Conservation (phyloP, 345 rosid species). For the Trapa incisa region DNA sequence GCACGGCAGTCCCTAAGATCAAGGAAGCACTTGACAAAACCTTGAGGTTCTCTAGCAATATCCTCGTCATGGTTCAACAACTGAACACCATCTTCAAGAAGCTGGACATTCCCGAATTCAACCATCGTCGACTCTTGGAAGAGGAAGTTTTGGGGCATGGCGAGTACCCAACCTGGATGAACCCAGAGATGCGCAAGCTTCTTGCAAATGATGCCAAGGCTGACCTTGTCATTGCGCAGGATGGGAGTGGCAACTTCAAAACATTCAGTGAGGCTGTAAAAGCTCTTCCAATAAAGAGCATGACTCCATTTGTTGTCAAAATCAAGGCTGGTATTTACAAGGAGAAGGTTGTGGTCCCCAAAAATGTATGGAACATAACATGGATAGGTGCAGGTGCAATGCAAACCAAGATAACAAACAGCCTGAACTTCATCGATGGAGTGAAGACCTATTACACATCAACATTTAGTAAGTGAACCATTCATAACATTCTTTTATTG, state of each 20-base stretch:
- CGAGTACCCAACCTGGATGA: constrained; percentile 20
- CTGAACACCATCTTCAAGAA: neutral
- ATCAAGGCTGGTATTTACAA: constrained; percentile 7
- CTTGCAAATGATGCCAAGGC: constrained; percentile 13
- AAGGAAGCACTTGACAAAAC: neutral
- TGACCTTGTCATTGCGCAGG: constrained; percentile 3
- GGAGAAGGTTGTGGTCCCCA: constrained; percentile 19
- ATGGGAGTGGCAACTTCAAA: constrained; percentile 18
- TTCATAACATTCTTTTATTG: no score
- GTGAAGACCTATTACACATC: constrained; percentile 17
- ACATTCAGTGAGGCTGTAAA: constrained; percentile 20
- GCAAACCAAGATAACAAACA: constrained; percentile 20
- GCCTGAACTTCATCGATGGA: constrained; percentile 20
- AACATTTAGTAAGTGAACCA: constrained; percentile 24
- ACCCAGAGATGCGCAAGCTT: constrained; percentile 15
- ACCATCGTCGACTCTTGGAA: constrained; percentile 8
- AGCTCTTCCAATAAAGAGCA: constrained; percentile 8
- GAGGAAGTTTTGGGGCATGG: constrained; percentile 3
- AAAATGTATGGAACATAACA: constrained; percentile 10
- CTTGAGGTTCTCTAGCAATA: neutral
- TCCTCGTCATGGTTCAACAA: neutral
- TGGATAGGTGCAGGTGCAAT: constrained; percentile 30
- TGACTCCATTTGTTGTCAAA: constrained; percentile 16
- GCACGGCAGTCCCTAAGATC: neutral
- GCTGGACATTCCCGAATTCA: neutral